These are phyloP conservation scores for Candida pini DNA, from an alignment of 805 yeast genomes.

Conservation along the genomic window DNA sequence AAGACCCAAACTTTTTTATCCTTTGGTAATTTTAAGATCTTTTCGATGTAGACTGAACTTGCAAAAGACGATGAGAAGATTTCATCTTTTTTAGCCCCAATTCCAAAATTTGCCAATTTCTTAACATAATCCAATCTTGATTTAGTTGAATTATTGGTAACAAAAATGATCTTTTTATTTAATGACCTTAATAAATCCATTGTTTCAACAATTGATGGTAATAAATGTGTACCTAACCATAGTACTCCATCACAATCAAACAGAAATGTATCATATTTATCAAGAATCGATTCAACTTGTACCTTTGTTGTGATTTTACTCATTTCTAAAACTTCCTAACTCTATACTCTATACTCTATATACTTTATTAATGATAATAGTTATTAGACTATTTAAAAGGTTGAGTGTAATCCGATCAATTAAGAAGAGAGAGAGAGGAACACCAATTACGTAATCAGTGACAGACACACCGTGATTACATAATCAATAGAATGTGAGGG, in stretches of 20 bases:
- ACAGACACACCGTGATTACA: too few relatives aligned
- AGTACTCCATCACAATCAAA: conserved; percentile 98
- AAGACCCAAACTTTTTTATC: conserved; percentile 80
- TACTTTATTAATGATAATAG: too few relatives aligned
- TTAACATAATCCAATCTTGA: conserved; percentile 70
- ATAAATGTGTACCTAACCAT: conserved; percentile 81
- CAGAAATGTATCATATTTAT: conserved; percentile 73
- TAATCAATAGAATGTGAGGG: too few relatives aligned
- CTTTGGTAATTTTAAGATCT: conserved; percentile 68
- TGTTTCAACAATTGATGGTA: conserved; percentile 78
- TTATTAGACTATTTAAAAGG: too few relatives aligned
- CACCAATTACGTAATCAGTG: too few relatives aligned
- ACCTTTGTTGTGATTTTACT: conserved; percentile 43
- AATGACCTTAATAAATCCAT: conserved; percentile 47
- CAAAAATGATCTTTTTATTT: conserved; percentile 75
- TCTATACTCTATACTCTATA: too few relatives aligned
- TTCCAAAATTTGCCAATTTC: conserved; percentile 64
- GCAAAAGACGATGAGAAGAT: conserved; percentile 92
- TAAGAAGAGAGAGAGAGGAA: too few relatives aligned
- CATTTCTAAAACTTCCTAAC: too few relatives aligned
- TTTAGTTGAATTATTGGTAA: conserved; percentile 93
- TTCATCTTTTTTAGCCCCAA: conserved; percentile 50
- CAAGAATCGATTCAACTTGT: conserved; percentile 50
- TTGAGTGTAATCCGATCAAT: too few relatives aligned
- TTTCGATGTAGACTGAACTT: conserved; percentile 76